Conservation (phyloP, 208 protist species). For the Strigomonas culicis region DNA sequence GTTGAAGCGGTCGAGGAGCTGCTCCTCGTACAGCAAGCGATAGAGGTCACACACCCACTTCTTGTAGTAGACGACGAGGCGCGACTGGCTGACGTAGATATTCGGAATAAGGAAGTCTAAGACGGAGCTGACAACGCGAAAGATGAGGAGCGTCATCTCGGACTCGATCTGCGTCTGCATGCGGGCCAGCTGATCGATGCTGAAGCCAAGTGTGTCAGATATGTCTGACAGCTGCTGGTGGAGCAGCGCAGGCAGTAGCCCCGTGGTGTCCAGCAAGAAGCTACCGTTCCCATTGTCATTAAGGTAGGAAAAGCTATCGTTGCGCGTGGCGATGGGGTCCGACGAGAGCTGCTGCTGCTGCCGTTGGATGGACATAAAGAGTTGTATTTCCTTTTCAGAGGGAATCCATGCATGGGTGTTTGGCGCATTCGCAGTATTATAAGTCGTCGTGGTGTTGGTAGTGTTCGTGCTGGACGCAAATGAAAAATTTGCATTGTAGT, state of each 20-base stretch:
- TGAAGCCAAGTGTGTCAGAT: neutral
- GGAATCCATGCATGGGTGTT: neutral
- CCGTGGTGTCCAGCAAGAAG: neutral
- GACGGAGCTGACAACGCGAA: conserved; percentile 69
- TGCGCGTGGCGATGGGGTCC: neutral
- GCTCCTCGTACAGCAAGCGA: conserved; percentile 55
- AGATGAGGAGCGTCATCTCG: conserved; percentile 71
- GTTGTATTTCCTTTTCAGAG: neutral
- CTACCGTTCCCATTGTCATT: neutral
- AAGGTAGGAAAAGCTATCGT: neutral
- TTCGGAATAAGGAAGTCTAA: conserved; percentile 79
- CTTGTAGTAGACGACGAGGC: conserved; percentile 66
- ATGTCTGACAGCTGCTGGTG: neutral
- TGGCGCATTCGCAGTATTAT: neutral
- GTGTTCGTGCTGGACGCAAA: neutral
- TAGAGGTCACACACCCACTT: conserved; percentile 86
- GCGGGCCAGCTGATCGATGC: neutral
- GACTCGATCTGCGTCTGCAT: neutral
- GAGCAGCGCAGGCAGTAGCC: neutral
- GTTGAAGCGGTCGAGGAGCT: conserved; percentile 55
- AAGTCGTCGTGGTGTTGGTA: neutral
- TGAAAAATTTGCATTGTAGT: neutral
- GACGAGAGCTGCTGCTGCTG: neutral
- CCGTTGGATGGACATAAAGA: neutral
- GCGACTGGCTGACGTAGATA: conserved; percentile 47